These are phyloP conservation scores for Elsinoe arachidis DNA, from an alignment of 2,329 filamentous ascomycete species.

Conservation along the genomic window DNA sequence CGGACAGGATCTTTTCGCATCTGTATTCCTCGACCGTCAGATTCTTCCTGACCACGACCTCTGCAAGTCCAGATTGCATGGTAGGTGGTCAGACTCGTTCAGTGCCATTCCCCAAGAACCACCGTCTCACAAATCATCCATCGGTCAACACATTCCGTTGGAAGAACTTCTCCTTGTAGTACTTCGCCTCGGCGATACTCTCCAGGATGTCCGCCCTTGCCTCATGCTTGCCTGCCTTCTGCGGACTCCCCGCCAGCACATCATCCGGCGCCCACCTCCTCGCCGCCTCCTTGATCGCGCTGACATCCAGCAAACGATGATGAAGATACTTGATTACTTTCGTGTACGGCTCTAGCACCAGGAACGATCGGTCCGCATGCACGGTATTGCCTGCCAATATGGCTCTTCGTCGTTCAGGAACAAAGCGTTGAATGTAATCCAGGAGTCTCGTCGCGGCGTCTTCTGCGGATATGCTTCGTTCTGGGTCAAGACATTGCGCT, in stretches of 20 bases:
- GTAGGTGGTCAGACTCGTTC: no score
- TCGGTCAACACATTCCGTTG: slow-evolving; percentile 18
- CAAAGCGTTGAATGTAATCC: slow-evolving; percentile 63
- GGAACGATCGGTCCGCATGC: slow-evolving; percentile 78
- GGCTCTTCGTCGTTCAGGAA: slow-evolving; percentile 58
- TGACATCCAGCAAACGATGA: slow-evolving; percentile 88
- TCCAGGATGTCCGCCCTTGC: slow-evolving; percentile 86
- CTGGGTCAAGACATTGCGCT: slow-evolving; percentile 62
- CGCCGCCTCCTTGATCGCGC: slow-evolving; percentile 82
- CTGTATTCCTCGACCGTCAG: no score
- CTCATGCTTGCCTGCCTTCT: slow-evolving; percentile 69
- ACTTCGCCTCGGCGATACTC: slow-evolving; percentile 85
- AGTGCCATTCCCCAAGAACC: no score
- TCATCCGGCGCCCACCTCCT: slow-evolving; percentile 66
- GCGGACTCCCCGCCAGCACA: slow-evolving; percentile 53
- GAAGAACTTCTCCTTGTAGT: slow-evolving; percentile 68
- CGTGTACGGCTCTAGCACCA: slow-evolving; percentile 65
- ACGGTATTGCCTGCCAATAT: slow-evolving; percentile 88
- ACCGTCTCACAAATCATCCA: neutral
- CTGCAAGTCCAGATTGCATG: no score
- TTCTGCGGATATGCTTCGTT: slow-evolving; percentile 58
- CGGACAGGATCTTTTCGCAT: no score
- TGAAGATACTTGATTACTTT: slow-evolving; percentile 68
- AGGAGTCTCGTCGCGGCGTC: slow-evolving; percentile 66
- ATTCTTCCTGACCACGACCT: no score